Evolutionary conservation across 2,329 filamentous ascomycete genomes (phyloP).

Genomic region (Thermothelomyces thermophilus): DNA sequence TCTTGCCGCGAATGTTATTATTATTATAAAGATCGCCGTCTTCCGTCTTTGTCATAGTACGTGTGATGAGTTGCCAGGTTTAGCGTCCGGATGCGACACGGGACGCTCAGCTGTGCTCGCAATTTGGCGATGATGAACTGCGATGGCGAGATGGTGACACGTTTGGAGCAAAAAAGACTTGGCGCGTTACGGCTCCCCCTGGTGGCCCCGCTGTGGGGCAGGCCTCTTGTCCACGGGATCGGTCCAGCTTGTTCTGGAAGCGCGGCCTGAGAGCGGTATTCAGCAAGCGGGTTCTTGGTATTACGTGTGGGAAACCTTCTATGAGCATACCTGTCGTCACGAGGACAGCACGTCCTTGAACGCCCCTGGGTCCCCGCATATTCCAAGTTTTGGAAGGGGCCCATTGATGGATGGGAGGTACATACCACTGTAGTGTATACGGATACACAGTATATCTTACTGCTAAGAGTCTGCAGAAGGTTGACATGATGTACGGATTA

Average conservation of each 20-base stretch:
- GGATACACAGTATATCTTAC: too few relatives aligned
- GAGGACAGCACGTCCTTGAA: conserved; percentile 4
- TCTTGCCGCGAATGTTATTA: neutral
- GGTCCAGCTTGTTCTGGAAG: conserved; percentile 3
- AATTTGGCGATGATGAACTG: conserved; percentile 5
- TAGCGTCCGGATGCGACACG: neutral
- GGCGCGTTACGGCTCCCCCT: conserved; percentile 1
- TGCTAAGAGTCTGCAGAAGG: too few relatives aligned
- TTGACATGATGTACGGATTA: too few relatives aligned
- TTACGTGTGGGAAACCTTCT: neutral
- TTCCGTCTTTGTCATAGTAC: too few relatives aligned
- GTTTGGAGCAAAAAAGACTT: conserved; percentile 1
- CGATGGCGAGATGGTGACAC: conserved; percentile 12
- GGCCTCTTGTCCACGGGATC: neutral
- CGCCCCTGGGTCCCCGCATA: neutral
- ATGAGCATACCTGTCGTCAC: conserved; percentile 1
- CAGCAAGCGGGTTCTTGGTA: conserved; percentile 3
- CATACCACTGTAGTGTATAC: too few relatives aligned
- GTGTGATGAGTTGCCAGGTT: neutral
- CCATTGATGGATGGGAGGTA: neutral
- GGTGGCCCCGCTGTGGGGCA: neutral
- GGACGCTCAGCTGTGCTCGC: neutral
- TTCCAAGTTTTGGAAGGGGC: neutral
- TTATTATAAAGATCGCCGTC: too few relatives aligned
- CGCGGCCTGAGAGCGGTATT: conserved; percentile 6